Percentiles rank a stretch among this genome's conserved stretches.
These are phyloP conservation scores for Crucihimalaya himalaica DNA, from an alignment of 345 rosid species.

Conservation along the genomic window DNA sequence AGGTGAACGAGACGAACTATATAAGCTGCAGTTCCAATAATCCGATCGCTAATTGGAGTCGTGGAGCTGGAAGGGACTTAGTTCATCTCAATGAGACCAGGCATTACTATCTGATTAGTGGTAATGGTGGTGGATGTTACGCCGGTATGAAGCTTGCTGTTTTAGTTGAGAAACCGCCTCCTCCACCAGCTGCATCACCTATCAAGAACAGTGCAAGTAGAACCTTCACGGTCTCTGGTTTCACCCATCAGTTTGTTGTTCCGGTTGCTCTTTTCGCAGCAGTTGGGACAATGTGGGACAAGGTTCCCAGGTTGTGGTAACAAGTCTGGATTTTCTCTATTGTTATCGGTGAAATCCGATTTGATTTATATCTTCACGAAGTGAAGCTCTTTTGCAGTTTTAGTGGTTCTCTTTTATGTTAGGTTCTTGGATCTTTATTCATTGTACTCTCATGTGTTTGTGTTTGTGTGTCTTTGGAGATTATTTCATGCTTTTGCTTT, in stretches of 20 bases:
- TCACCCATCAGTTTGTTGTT: constrained; percentile 5
- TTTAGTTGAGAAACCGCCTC: constrained; percentile 67
- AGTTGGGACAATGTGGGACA: constrained; percentile 18
- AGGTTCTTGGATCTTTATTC: background rate
- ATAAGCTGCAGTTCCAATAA: constrained; percentile 66
- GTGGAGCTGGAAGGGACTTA: constrained; percentile 88
- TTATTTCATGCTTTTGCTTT: constrained; percentile 16
- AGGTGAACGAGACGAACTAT: constrained; percentile 85
- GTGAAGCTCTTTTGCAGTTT: background rate
- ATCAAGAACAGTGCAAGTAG: constrained; percentile 32
- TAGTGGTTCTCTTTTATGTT: constrained; percentile 9
- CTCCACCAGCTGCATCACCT: constrained; percentile 64
- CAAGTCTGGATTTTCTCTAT: background rate
- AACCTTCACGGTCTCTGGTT: background rate
- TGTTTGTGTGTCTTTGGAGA: constrained; percentile 2
- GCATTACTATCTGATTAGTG: constrained; percentile 71
- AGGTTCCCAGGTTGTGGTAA: constrained; percentile 18
- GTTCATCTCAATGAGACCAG: constrained; percentile 84
- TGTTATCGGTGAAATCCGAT: background rate
- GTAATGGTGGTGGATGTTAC: constrained; percentile 89
- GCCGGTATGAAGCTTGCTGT: constrained; percentile 75
- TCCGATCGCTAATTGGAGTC: constrained; percentile 79
- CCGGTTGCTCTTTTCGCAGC: constrained; percentile 5
- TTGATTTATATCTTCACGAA: background rate
- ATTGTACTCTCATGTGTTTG: background rate